Evolutionary conservation across 257 asterid species (phyloP), one percentile per base, ranked within the genome.

Genomic region (Buddleja alternifolia): DNA sequence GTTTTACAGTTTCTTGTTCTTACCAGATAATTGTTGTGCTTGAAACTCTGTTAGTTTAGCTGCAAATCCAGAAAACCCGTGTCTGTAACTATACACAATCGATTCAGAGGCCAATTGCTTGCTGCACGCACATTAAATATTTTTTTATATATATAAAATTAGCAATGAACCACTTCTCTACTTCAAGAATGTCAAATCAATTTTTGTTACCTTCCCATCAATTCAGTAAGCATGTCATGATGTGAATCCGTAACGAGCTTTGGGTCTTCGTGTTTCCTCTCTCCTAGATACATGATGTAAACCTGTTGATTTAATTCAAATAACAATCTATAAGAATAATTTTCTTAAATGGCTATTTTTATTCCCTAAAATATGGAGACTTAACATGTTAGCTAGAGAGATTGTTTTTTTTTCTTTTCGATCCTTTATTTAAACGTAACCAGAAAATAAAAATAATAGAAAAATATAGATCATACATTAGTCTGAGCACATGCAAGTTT

Each of bases 31-130:
- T 64, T 71, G 75, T 46, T 77, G 76, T 17, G 85, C 89, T 71
- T 86, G 84, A 19, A 71, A 69, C 14, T 65, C 46, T 0, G 85
- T 77, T 46, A 86, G 51, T 77, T 67, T 81, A 23, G 87, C 92
- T 20, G 92, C 92, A 66, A 86, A 83, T 40, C 87, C 92, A 23
- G 89, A 86, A 66, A 86, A 86, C 20, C 89, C 85, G 19, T 79
- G 84, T 15, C 46, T 79, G 77, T 81, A 86, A 61, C 89, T 83
- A n/a, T 81, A 81, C 62, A 86, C 77, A 74, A 86, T 77, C 3
- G 85, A 73, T 34, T 79, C 64, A 29, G 25, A 25, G 1, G 87
- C 82, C 69, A 73, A 73, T 60, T 83, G 63, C 77, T 67, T 51
- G 66, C 89, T 84, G 80, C 82, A 78, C 4, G 54, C 34, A 21